Conservation (phyloP, 2,329 filamentous ascomycete species). For the Neopestalotiopsis sp. region DNA sequence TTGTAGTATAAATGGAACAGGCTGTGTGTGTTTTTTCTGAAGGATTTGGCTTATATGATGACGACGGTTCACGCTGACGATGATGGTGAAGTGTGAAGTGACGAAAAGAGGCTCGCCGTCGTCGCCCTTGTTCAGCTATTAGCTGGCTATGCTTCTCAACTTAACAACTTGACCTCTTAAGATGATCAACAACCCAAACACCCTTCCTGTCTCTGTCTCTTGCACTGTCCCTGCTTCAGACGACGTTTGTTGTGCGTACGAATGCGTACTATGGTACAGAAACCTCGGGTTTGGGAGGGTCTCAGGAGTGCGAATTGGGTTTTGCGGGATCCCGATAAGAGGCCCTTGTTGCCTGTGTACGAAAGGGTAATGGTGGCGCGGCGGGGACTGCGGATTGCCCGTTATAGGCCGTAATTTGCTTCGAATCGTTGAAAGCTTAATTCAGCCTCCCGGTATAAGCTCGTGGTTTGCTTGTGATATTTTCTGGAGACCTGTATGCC, state of each 20-base stretch:
- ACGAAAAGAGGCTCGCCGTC: neutral
- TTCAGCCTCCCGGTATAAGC: constrained; percentile 8
- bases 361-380: constrained; percentile 8
- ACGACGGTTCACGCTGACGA: neutral
- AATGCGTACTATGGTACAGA: neutral
- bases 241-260: neutral
- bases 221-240: neutral
- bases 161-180: neutral
- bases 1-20: neutral
- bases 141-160: constrained; percentile 1
- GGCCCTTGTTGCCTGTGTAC: neutral
- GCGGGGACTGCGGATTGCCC: constrained; percentile 10
- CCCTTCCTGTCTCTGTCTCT: neutral
- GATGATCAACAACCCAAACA: neutral
- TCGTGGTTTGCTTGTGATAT: constrained; percentile 2
- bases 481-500: neutral
- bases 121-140: neutral
- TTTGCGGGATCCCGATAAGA: neutral
- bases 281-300: neutral
- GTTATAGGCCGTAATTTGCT: constrained; percentile 3
- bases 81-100: neutral
- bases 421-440: constrained; percentile 1
- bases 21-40: neutral
- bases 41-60: neutral
- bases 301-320: constrained; percentile 1